These are phyloP conservation scores for Termitomyces sp. DNA, from an alignment of 1,284 basidiomycete species.

Conservation along the genomic window DNA sequence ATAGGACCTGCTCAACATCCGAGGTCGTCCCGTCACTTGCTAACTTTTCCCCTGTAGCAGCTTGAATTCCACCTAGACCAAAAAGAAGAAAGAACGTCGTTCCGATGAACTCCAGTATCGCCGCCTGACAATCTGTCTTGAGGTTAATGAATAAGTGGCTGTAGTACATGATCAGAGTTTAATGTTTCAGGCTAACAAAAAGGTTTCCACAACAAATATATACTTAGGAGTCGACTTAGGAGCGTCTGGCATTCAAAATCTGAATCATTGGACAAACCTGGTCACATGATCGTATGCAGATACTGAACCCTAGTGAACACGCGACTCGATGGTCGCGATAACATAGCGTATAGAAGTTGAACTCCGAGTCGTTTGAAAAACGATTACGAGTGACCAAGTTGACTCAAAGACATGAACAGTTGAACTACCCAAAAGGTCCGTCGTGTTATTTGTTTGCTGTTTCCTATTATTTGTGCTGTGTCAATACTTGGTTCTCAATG, in stretches of 20 bases:
- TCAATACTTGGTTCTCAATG: not conserved
- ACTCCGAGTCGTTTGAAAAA: not conserved
- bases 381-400: not conserved
- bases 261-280: not conserved
- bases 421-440: not conserved
- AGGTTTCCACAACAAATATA: not conserved
- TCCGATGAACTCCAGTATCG: constrained; percentile 50
- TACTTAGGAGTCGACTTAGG: not conserved
- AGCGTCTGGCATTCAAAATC: not conserved
- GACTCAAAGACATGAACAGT: not conserved
- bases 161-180: not conserved
- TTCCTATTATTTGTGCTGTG: not conserved
- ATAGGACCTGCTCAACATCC: constrained; percentile 43
- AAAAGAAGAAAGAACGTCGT: constrained; percentile 58
- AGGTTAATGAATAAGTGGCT: constrained; percentile 20
- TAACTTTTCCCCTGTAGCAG: constrained; percentile 30
- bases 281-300: not conserved
- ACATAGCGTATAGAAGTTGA: not conserved
- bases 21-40: constrained; percentile 24
- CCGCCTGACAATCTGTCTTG: constrained; percentile 38
- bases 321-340: not conserved
- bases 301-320: too few species aligned
- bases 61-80: constrained; percentile 58
- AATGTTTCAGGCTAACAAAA: not conserved
- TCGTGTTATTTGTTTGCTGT: not conserved